Percentiles rank a stretch among this genome's conserved stretches.
phyloP scores from a whole-genome alignment of 108 stramenopile species.

The Mayamaea pseudoterrestris region DNA sequence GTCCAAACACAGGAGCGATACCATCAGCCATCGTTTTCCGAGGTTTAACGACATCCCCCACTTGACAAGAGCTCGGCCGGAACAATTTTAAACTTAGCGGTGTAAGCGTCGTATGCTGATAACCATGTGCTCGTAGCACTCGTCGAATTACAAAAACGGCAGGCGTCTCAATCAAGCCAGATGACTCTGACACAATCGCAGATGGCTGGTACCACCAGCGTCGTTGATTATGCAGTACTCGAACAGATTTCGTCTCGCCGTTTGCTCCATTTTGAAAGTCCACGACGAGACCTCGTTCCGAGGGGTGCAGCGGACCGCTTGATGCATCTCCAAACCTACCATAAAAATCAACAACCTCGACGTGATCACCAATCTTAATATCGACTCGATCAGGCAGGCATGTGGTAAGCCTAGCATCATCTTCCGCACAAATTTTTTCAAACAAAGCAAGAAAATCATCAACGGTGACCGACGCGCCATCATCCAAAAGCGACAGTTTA shows the following conservation, averaged over 20 bases:
- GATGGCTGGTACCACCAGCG: conserved; percentile 44
- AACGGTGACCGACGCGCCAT: conserved; percentile 9
- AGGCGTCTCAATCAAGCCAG: conserved; percentile 23
- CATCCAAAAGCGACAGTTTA: conserved; percentile 12
- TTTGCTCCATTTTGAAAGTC: conserved; percentile 22
- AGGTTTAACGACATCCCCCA: conserved; percentile 31
- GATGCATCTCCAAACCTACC: conserved; percentile 29
- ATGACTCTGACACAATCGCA: conserved; percentile 22
- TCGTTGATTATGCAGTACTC: conserved; percentile 25
- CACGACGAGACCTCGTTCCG: conserved; percentile 25
- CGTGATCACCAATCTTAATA: conserved; percentile 23
- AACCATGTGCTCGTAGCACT: conserved; percentile 28
- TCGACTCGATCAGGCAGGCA: too few relatives aligned
- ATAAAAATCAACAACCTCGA: conserved; percentile 30
- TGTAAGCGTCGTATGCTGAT: conserved; percentile 10
- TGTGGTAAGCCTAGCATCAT: too few relatives aligned
- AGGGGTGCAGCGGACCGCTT: conserved; percentile 22
- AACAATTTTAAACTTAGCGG: conserved; percentile 15
- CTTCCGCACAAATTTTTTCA: conserved; percentile 9
- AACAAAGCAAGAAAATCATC: conserved; percentile 12
- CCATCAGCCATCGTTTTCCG: conserved; percentile 5
- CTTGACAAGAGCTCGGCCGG: conserved; percentile 11
- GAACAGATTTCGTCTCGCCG: conserved; percentile 19
- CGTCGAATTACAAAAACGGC: conserved; percentile 23
- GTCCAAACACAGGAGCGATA: conserved; percentile 4